Base-by-base conservation (phyloP, 1,284 basidiomycete genomes). In the Cryptococcus floricola region DNA sequence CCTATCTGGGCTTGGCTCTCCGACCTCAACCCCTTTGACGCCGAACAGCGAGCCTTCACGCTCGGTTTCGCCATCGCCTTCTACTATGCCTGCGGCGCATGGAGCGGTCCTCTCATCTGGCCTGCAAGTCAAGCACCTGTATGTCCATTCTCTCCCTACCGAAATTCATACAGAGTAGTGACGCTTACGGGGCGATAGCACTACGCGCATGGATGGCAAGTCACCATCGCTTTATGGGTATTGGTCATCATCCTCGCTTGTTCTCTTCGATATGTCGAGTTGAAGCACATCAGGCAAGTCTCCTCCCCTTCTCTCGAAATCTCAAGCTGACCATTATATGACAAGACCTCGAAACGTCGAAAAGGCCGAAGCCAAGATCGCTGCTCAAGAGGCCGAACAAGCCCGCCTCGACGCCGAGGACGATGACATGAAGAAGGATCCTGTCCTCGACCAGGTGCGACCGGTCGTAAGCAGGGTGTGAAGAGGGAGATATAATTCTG, bases 31-130 rank as follows among this genome's bases (percentile, higher is more conserved):
- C 73, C 73, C 5, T 64, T 64, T 45, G 71, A 75, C 50, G 71
- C 72, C 10, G 73, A 75, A 45, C 68, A 70, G 48, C 63, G 73
- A 41, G 70, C 72, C 1, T 66, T 75, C 57, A 70, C 70, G 39
- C 53, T 75, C 34, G 70, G 67, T 34, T 60, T 64, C 57, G 58
- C 59, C 37, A 64, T 68, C 31, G 58, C 62, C 2, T 54, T 63
- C 27, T 61, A 61, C 25, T 60, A 61, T 27, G 57, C 61, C 6
- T 61, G 54, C 54, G 53, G 48, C 38, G 64, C 68, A 4, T 73
- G 71, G 71, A 66, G 67, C 9, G 69, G 71, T 54, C 62, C 71
- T 10, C 63, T 73, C 46, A 73, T 75, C 41, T 75, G 67, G 66
- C 73, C 73, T 0, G 62, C 69, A 4, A 55, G 44, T 13, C 52